Percentiles rank a stretch among this genome's conserved stretches.
These are phyloP conservation scores for Kipferlia bialata DNA, from an alignment of 78 protist genomes.

Conservation along the genomic window DNA sequence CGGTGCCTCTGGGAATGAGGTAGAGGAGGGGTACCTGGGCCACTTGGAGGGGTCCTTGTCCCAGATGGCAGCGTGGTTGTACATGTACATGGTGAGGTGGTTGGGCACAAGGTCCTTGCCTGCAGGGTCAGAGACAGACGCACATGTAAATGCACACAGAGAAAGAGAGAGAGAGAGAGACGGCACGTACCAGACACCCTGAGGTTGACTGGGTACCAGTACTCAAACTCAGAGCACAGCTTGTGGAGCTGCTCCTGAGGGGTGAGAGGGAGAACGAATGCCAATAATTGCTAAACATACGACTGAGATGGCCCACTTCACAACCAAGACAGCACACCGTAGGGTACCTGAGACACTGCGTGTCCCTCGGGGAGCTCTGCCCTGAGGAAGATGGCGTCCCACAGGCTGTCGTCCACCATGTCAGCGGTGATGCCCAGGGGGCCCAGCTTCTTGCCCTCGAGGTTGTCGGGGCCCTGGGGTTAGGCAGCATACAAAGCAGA, in stretches of 20 bases:
- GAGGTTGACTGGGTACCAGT: constrained; percentile 88
- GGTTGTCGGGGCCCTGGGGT: neutral
- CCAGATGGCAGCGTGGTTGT: constrained; percentile 94
- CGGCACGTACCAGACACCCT: constrained; percentile 94
- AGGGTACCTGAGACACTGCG: constrained; percentile 8
- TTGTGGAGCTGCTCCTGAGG: constrained; percentile 40
- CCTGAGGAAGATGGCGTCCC: constrained; percentile 48
- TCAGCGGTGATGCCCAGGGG: constrained; percentile 55
- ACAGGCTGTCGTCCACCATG: constrained; percentile 43
- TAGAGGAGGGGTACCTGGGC: neutral
- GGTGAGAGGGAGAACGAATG: constrained; percentile 21
- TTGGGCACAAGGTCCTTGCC: constrained; percentile 89
- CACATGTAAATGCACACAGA: too few relatives aligned
- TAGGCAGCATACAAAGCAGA: too few relatives aligned
- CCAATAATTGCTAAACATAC: too few relatives aligned
- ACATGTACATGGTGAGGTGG: constrained; percentile 92
- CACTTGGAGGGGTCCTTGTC: constrained; percentile 19
- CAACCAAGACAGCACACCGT: neutral
- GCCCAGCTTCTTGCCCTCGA: constrained; percentile 55
- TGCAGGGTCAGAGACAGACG: too few relatives aligned
- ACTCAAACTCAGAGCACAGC: constrained; percentile 72
- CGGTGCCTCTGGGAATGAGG: neutral
- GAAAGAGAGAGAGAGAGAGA: too few relatives aligned
- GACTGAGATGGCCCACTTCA: neutral
- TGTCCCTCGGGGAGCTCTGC: neutral